Evolutionary conservation across 306 rosid species (phyloP).

Genomic region (Trichosanthes cucumerina): DNA sequence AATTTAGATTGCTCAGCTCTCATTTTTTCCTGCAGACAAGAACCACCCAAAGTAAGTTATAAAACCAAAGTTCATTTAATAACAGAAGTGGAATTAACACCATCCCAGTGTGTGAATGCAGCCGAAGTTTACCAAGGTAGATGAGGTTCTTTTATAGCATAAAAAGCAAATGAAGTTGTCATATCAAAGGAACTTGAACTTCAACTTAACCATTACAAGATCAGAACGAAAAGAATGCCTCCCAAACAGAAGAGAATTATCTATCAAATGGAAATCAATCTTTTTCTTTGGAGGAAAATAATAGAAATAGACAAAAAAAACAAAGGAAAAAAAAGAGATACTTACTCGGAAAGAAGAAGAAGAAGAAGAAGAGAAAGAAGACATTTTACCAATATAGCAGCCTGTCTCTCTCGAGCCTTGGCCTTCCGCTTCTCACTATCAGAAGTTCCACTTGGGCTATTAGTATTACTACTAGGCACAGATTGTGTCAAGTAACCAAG

Average conservation of each 20-base stretch:
- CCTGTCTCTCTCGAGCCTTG: conserved; percentile 94
- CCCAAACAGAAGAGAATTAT: neutral
- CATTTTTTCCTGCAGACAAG: conserved; percentile 65
- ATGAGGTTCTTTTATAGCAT: neutral
- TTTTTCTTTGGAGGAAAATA: neutral
- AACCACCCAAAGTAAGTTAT: neutral
- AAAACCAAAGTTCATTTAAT: neutral
- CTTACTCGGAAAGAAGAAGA: neutral
- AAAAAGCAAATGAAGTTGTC: neutral
- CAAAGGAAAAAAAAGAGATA: neutral
- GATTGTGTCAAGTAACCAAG: conserved; percentile 35
- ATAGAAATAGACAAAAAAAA: neutral
- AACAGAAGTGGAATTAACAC: neutral
- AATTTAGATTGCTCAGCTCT: conserved; percentile 80
- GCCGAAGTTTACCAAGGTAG: neutral
- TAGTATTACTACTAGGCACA: conserved; percentile 31
- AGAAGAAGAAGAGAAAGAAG: neutral
- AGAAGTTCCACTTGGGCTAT: conserved; percentile 31
- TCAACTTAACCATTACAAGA: neutral
- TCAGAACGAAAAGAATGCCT: neutral
- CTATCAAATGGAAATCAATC: neutral
- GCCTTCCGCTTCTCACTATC: conserved; percentile 87
- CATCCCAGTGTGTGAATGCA: neutral
- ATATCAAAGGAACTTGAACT: neutral
- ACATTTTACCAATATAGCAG: conserved; percentile 63